Evolutionary conservation across 495 filamentous ascomycete species (phyloP), one percentile per base, ranked within the genome.

Genomic region (Tuber microsphaerosporum): DNA sequence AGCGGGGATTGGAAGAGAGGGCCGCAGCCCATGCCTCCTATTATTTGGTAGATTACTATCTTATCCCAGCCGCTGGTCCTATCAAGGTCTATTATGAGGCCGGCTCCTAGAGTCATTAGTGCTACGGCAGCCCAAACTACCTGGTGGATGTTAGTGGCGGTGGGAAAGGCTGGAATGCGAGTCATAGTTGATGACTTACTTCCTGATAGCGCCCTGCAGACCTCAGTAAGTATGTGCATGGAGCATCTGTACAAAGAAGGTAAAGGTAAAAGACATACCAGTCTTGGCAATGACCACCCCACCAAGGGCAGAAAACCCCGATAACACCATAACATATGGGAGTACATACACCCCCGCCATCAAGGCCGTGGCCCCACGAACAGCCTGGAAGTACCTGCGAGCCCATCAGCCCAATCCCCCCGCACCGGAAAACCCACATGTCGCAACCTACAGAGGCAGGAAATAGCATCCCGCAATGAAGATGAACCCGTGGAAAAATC

Each of bases 281-380:
- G 92, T 92, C 82, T 92, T 93, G 71, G 89, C 88, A 83, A 96
- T 94, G 80, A 90, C 84, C 73, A 92, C 80, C 44, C 93, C 94
- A 0, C 89, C 90, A 2, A 76, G 77, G 12, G 86, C 89, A n/a
- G 91, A 92, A 34, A 86, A 80, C 77, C 92, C 51, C 34, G 92
- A 92, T 20, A 96, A 87, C 1, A 89, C 86, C 71, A 96, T 80
- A 22, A 90, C 91, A 77, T 90, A 90, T 5, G 93, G 91, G 16
- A 97, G 87, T 31, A 93, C 85, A 82, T 93, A 93, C 61, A 96
- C 90, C 44, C 93, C 94, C 44, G 90, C 92, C 9, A 92, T 82
- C 75, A 97, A 88, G 0, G 93, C 92, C 19, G 87, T 85, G 17
- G 89, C 89, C 4, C 91, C 89, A 10, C 94, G 88, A 19, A 93